A percentile compares a stretch with the other conserved stretches of the same genome.
Conservation (phyloP, 1,284 basidiomycete species). For the Cryptococcus sp. region DNA sequence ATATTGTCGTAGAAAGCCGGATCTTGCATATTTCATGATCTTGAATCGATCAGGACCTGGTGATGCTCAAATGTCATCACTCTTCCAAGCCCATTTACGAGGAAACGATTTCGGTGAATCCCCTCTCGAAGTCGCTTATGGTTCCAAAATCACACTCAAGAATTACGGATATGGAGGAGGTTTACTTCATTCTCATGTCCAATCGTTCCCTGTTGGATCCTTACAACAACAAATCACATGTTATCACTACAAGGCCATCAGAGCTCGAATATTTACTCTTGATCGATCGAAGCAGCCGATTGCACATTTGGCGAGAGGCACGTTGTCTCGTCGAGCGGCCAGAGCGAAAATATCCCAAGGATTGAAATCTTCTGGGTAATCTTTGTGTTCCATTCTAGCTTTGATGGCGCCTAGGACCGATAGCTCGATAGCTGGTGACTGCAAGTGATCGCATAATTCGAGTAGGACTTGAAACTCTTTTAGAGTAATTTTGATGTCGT, state of each 20-base stretch:
- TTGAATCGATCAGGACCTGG: conserved; percentile 92
- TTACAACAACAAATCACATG: conserved; percentile 96
- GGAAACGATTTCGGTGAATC: conserved; percentile 46
- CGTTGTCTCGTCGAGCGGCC: not conserved
- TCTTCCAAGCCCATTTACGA: conserved; percentile 57
- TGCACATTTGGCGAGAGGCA: not conserved
- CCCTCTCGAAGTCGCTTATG: conserved; percentile 84
- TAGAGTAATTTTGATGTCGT: not conserved
- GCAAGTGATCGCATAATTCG: not conserved
- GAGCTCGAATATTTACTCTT: too few species aligned
- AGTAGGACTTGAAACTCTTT: not conserved
- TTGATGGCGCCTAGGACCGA: not conserved
- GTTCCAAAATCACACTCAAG: conserved; percentile 88
- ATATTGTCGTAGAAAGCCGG: not conserved
- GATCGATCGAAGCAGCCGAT: too few species aligned
- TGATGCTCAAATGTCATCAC: conserved; percentile 95
- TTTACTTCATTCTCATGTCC: conserved; percentile 91
- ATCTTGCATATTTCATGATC: conserved; percentile 91
- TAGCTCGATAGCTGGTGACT: not conserved
- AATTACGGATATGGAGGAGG: conserved; percentile 98
- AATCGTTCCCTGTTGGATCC: conserved; percentile 89
- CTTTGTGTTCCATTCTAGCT: not conserved
- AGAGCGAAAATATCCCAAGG: conserved; percentile 3
- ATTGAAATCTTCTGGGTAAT: not conserved
- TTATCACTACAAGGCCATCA: conserved; percentile 99